Conservation (phyloP, 306 rosid species). For the Coriaria nepalensis region DNA sequence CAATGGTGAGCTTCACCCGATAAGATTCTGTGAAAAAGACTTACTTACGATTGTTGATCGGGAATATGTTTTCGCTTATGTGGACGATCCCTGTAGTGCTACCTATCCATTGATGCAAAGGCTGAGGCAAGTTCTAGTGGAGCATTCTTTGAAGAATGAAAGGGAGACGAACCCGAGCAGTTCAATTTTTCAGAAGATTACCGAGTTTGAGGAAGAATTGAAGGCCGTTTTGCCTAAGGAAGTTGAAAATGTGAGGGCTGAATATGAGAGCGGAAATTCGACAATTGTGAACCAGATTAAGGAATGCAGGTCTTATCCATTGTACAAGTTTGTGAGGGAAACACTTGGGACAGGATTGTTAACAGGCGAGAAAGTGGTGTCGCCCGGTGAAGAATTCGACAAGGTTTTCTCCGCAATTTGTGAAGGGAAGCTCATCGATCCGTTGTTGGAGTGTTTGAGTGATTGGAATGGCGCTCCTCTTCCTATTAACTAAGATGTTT, state of each 20-base stretch:
- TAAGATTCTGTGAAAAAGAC: conserved; percentile 68
- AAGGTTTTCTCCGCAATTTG: conserved; percentile 65
- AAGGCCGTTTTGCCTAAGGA: conserved; percentile 55
- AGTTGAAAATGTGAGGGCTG: conserved; percentile 42
- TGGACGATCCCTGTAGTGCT: conserved; percentile 68
- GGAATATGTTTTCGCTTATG: conserved; percentile 49
- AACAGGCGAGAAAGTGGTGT: conserved; percentile 60
- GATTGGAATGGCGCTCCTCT: conserved; percentile 93
- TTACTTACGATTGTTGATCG: conserved; percentile 62
- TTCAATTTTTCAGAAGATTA: conserved; percentile 69
- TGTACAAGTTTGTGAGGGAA: conserved; percentile 69
- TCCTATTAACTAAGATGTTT: conserved; percentile 38
- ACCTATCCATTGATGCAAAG: conserved; percentile 72
- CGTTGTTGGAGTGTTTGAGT: conserved; percentile 57
- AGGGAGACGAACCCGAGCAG: conserved; percentile 34
- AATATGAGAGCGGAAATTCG: conserved; percentile 51
- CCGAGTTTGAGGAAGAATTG: conserved; percentile 64
- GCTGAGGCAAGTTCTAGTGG: conserved; percentile 65
- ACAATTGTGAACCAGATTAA: conserved; percentile 39
- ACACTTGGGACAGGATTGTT: conserved; percentile 44
- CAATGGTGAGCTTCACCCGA: conserved; percentile 74
- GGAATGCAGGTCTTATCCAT: conserved; percentile 74
- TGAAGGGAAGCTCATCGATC: conserved; percentile 59
- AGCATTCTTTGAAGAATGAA: conserved; percentile 56
- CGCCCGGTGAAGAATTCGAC: conserved; percentile 87